Conservation (phyloP, 164 flowering plant species). For the Paratinospora sagittata region DNA sequence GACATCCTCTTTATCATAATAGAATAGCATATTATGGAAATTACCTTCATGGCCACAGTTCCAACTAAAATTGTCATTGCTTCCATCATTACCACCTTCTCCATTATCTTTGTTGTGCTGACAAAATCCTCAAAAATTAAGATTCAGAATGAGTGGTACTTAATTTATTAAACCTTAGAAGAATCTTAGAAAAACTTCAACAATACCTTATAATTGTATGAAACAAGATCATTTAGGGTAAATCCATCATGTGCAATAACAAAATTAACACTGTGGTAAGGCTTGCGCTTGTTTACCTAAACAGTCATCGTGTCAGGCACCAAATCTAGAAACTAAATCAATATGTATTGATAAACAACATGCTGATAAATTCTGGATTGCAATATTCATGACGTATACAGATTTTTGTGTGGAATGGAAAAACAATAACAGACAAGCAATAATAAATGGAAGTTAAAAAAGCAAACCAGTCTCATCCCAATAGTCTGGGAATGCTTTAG, state of each 20-base stretch:
- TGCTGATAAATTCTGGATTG: background rate
- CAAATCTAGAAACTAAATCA: background rate
- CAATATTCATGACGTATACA: background rate
- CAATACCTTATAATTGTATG: conserved; percentile 84
- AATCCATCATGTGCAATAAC: conserved; percentile 97
- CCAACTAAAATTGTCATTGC: conserved; percentile 96
- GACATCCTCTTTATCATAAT: no score
- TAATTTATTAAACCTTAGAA: background rate
- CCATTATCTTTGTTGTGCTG: conserved; percentile 98
- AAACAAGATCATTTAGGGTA: conserved; percentile 80
- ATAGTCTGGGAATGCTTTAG: no score
- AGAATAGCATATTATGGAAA: background rate
- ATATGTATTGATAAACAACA: background rate
- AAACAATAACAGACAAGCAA: background rate
- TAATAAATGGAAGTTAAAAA: no score
- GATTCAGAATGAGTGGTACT: background rate
- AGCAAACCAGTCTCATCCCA: no score
- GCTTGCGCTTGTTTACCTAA: conserved; percentile 91
- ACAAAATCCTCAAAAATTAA: conserved; percentile 11
- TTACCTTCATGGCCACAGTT: conserved; percentile 93
- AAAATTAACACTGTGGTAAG: conserved; percentile 84
- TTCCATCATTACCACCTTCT: conserved; percentile 92
- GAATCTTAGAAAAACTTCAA: conserved; percentile 4
- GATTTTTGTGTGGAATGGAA: background rate
- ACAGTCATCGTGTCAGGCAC: conserved; percentile 7